Evolutionary conservation across 768 basidiomycete genomes (phyloP), one percentile per base, ranked within the genome.

Genomic region (Collybiopsis confluens): DNA sequence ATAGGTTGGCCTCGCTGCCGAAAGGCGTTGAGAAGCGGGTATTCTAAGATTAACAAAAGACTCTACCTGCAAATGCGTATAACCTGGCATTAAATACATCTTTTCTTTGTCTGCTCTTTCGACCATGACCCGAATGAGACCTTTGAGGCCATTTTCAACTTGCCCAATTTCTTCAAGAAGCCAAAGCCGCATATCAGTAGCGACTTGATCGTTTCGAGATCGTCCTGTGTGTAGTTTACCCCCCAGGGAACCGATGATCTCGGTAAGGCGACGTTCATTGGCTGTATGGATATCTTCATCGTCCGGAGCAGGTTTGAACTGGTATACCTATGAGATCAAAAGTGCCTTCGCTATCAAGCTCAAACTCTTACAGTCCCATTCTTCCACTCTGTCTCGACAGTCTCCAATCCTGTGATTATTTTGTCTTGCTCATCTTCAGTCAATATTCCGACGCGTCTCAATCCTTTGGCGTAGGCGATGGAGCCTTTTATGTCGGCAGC

Each of bases 281-380:
- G 97, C 97, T 11, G 97, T 99, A 68, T 98, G 96, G 56, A 99
- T 98, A 64, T 99, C 97, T 64, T 99, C 97, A 62, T 99, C 97
- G 61, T 96, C 93, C n/a, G 82, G 74, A 56, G 86, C 75, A 27
- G 84, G 70, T 53, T 73, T 65, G 65, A 99, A 99, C 89, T 95
- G 62, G 13, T 28, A 35, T 40, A 37, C 30, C 8, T 6, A 2
- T 36, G 44, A 38, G 52, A 46, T 26, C 35, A 35, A 56, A 33
- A 16, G 9, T 27, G 20, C 18, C 10, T 11, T 7, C 38, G 16
- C 16, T 21, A 10, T 38, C 24, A 30, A 21, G 21, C 28, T 47
- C 15, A n/a, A 68, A n/a, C n/a, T n/a, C 82, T 54, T 62, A 92
- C 93, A 63, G 74, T 73, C 43, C 90, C 88, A 16, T 74, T 75